Percentiles rank a stretch among this genome's conserved stretches.
phyloP scores from a whole-genome alignment of 768 basidiomycete species.

The Podaxis carcinomalis region DNA sequence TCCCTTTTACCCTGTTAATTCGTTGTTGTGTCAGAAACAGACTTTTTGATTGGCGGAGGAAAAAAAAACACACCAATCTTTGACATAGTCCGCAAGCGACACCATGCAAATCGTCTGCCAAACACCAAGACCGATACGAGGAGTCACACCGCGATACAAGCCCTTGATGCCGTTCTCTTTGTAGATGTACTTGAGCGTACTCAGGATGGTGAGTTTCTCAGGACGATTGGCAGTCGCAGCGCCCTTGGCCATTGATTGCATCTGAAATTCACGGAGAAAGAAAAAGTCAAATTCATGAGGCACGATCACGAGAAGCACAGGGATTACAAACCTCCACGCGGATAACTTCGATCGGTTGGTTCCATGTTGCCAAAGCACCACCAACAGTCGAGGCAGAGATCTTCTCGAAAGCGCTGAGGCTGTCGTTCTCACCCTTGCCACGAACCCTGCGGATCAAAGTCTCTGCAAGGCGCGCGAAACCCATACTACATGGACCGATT shows the following conservation, averaged over 20 bases:
- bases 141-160: constrained; percentile 95
- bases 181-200: constrained; percentile 93
- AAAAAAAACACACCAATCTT: constrained; percentile 55
- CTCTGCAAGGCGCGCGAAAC: constrained; percentile 93
- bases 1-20: constrained; percentile 19
- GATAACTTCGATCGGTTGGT: constrained; percentile 97
- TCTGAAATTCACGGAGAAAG: constrained; percentile 41
- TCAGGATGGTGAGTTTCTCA: constrained; percentile 86
- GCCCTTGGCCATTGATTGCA: constrained; percentile 97
- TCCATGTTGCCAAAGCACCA: constrained; percentile 97
- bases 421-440: constrained; percentile 77
- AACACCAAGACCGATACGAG: constrained; percentile 91
- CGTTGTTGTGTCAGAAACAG: background rate
- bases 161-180: constrained; percentile 95
- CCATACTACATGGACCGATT: constrained; percentile 61
- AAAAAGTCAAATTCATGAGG: background rate
- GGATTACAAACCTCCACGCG: constrained; percentile 74
- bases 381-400: constrained; percentile 85
- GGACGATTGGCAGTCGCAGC: constrained; percentile 76
- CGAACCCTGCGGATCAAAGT: constrained; percentile 66
- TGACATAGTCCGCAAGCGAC: constrained; percentile 94
- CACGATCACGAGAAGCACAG: background rate
- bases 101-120: constrained; percentile 99
- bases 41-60: background rate
- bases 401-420: constrained; percentile 76